Evolutionary conservation across 805 yeast species (phyloP), one percentile per base, ranked within the genome.

Genomic region (Sporopachydermia quercuum): DNA sequence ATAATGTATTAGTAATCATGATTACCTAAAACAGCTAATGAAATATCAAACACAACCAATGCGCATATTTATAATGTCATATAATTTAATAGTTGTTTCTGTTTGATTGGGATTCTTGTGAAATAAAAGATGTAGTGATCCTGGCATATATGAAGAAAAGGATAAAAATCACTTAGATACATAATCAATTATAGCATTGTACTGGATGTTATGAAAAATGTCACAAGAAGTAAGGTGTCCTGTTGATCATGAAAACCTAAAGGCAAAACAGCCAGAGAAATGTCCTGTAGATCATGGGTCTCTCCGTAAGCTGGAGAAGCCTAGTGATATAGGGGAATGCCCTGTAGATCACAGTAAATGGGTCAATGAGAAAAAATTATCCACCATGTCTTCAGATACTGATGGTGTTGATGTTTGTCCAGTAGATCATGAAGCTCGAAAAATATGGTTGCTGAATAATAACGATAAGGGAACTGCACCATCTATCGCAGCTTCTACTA

Each of bases 381-480:
- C 50, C 55, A 4, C 42, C 47, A 15, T 42, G 49, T 18, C 14
- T 40, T 37, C 36, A 16, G 39, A 38, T 33, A 44, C 49, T 15
- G 37, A 36, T 15, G 43, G 46, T 3, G 51, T 48, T 15, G 66
- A 57, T 5, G 64, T 61, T 43, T 81, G 89, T 50, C 89, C 89
- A 1, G 87, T 81, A 15, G 81, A 76, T 47, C 80, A 70, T 44
- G 54, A 54, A n/a, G 66, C 81, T 3, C 58, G 81, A 42, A 67
- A 68, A 34, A 64, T 63, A 30, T 79, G 86, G 86, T 50, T 74
- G 16, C 60, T 61, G 39, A 49, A 63, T 23, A 23, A 23, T 23
- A n/a, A n/a, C 39, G 54, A 50, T 16, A 45, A 46, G 15, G 18
- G 2, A 33, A 19, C 15, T 39, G 36, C 4, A 18, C 46, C 6